These are phyloP conservation scores for Populus nigra DNA, from an alignment of 345 rosid species.

Conservation along the genomic window DNA sequence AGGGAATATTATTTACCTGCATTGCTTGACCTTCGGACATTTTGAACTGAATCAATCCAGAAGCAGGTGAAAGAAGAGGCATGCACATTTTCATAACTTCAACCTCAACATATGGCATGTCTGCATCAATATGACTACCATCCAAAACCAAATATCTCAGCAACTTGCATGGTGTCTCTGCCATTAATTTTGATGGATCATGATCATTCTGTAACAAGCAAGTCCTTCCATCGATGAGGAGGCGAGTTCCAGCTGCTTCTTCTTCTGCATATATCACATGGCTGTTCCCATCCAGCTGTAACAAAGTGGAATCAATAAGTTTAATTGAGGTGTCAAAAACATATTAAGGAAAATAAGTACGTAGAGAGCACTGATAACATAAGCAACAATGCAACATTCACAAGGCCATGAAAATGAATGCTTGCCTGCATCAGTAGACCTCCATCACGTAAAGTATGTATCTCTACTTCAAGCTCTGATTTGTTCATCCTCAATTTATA, in stretches of 20 bases:
- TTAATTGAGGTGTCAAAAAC: neutral
- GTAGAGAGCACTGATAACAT: neutral
- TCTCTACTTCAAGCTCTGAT: conserved; percentile 92
- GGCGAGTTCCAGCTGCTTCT: conserved; percentile 99
- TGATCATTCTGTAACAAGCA: conserved; percentile 99
- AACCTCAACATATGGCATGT: conserved; percentile 93
- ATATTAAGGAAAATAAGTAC: neutral
- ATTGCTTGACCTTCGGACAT: conserved; percentile 99
- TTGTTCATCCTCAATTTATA: conserved; percentile 80
- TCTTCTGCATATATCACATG: conserved; percentile 99
- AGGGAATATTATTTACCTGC: conserved; percentile 61
- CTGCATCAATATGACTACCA: conserved; percentile 90
- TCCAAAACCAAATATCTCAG: conserved; percentile 86
- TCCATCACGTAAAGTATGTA: conserved; percentile 97
- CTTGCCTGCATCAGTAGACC: conserved; percentile 99
- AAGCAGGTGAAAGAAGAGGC: conserved; percentile 99
- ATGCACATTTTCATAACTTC: conserved; percentile 99
- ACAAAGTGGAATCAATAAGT: conserved; percentile 12
- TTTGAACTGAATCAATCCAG: conserved; percentile 75
- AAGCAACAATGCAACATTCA: neutral
- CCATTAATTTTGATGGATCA: conserved; percentile 94
- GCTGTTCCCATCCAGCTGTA: conserved; percentile 96
- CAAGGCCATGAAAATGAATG: conserved; percentile 5
- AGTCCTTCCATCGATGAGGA: conserved; percentile 98
- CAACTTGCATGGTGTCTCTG: conserved; percentile 99